Base-by-base conservation (phyloP, 495 filamentous ascomycete genomes). In the Trichocladium uniseriatum region DNA sequence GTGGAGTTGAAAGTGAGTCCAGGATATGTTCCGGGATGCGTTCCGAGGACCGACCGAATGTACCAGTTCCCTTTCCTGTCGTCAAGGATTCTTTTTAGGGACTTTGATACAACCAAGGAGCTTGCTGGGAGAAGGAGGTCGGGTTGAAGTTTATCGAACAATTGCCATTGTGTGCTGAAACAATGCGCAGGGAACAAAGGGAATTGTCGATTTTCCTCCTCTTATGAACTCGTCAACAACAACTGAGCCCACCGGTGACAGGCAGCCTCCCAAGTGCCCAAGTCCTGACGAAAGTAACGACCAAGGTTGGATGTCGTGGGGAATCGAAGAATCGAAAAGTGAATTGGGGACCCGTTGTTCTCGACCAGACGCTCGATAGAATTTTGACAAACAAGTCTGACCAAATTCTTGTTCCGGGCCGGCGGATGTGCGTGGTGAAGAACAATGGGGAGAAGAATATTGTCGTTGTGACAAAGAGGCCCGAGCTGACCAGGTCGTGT, bases 131-230 rank as follows among this genome's bases (percentile, higher is more conserved):
- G 31, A 32, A 11, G 31, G n/a, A n/a, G n/a, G n/a, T n/a, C n/a
- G n/a, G n/a, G 7, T 32, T 10, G 31, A 3, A 6, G 13, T 32
- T 32, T 10, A 32, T 10, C 13, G 13, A 10, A 32, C 4, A 5
- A 52, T 36, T 52, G 43, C 49, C 43, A 52, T 52, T 52, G 49
- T 52, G 38, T 41, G 43, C 15, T n/a, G 19, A 13, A n/a, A 46
- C 49, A 52, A 52, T 38, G 24, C 7, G 3, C 2, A 8, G 20
- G 14, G 9, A 44, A 34, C 22, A 39, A 45, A 32, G 22, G 22
- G 27, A 22, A 13, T 29, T 18, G 13, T 15, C 21, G 34, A 46
- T 46, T 52, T 37, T 45, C n/a, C 36, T 41, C 37, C n/a, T 46
- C 27, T 29, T n/a, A n/a, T n/a, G 24, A 29, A n/a, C 27, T 20